phyloP scores from a whole-genome alignment of 1,284 basidiomycete genomes.

The Naganishia sp. region DNA sequence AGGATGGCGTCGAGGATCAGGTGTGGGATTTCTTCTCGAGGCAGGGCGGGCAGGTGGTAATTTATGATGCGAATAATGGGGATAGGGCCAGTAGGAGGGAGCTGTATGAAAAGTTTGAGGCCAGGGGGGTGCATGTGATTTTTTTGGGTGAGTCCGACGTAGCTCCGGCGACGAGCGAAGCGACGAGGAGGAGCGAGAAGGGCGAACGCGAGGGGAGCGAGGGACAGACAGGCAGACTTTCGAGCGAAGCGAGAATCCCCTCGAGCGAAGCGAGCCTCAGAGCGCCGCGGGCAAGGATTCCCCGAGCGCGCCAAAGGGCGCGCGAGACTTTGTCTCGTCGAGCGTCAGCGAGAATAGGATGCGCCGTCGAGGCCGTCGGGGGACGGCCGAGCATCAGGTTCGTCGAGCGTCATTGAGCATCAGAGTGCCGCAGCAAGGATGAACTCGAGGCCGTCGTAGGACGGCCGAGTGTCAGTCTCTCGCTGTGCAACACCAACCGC shows the following conservation, averaged over 20 bases:
- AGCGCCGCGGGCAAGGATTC: no score
- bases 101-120: conserved; percentile 80
- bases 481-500: no score
- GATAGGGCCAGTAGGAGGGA: conserved; percentile 66
- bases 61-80: conserved; percentile 99
- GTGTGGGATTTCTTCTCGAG: conserved; percentile 86
- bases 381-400: no score
- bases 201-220: background rate
- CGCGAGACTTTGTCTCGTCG: background rate
- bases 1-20: conserved; percentile 77
- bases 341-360: background rate
- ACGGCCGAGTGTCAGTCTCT: no score
- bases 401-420: no score
- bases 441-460: no score
- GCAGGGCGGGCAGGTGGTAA: conserved; percentile 83
- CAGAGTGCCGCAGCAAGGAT: no score
- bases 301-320: background rate
- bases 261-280: conserved; percentile 1
- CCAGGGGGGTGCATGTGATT: conserved; percentile 83
- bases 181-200: background rate
- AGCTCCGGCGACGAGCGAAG: background rate
- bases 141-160: conserved; percentile 69
- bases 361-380: no score
- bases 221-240: background rate
- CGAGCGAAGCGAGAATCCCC: background rate